Evolutionary conservation across 2,329 filamentous ascomycete genomes (phyloP).

Genomic region (Aspergillus japonicus): DNA sequence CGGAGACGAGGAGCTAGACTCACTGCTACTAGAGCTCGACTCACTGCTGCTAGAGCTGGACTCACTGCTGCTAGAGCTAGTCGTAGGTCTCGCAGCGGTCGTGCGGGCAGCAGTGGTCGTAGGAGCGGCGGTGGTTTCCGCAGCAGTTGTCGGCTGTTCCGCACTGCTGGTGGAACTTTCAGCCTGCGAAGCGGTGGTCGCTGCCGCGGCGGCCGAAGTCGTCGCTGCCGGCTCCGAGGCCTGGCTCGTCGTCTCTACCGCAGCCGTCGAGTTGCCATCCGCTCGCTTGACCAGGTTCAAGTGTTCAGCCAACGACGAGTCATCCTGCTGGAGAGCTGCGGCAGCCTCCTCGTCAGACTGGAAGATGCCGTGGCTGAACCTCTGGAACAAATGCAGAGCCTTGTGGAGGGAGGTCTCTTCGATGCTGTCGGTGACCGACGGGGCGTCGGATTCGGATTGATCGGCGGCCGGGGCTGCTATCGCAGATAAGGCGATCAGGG

Average conservation of each 20-base stretch:
- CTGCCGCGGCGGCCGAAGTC: conserved; percentile 5
- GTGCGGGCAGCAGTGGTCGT: conserved; percentile 17
- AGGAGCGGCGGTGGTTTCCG: conserved; percentile 12
- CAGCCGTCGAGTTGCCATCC: conserved; percentile 12
- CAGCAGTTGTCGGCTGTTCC: not conserved
- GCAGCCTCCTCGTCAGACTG: conserved; percentile 63
- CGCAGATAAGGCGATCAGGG: conserved; percentile 26
- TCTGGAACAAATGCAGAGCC: conserved; percentile 63
- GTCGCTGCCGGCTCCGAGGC: conserved; percentile 9
- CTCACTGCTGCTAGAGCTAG: conserved; percentile 8
- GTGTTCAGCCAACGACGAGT: conserved; percentile 62
- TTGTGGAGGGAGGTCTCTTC: conserved; percentile 63
- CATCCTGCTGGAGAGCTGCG: conserved; percentile 60
- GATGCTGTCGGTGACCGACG: conserved; percentile 43
- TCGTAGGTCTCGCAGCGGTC: conserved; percentile 7
- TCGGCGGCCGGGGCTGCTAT: conserved; percentile 25
- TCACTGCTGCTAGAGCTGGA: conserved; percentile 10
- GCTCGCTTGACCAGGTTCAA: conserved; percentile 65
- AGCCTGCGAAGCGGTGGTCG: conserved; percentile 15
- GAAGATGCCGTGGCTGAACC: conserved; percentile 68
- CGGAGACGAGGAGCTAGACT: conserved; percentile 7
- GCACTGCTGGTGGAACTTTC: conserved; percentile 5
- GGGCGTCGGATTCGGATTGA: conserved; percentile 12
- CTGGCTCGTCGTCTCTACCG: conserved; percentile 11
- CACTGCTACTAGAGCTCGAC: conserved; percentile 10